Conservation (phyloP, 2,329 filamentous ascomycete species). For the Pestalotiopsis sp. region DNA sequence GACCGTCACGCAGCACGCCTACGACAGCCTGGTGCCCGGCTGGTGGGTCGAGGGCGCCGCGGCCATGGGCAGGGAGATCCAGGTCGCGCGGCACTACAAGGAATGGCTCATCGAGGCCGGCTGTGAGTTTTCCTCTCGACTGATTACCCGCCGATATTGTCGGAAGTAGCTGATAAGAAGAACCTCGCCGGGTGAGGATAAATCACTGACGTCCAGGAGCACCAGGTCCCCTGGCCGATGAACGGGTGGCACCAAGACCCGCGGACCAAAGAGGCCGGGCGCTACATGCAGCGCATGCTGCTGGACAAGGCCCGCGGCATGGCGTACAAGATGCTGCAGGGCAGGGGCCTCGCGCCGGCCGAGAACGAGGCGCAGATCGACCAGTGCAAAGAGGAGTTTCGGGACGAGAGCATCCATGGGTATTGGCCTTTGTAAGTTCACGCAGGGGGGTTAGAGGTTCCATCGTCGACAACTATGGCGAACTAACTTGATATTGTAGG, state of each 20-base stretch:
- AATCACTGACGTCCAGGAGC: not conserved
- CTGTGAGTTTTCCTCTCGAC: not conserved
- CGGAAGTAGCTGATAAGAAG: not conserved
- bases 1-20: not conserved
- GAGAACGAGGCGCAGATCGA: constrained; percentile 76
- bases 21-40: not conserved
- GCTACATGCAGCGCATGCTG: not conserved
- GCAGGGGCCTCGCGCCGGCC: constrained; percentile 70
- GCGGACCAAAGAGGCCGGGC: not conserved
- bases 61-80: not conserved
- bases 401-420: not conserved
- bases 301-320: constrained; percentile 49
- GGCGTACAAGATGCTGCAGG: constrained; percentile 72
- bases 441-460: not conserved
- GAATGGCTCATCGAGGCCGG: not conserved
- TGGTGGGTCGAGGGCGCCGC: constrained; percentile 1
- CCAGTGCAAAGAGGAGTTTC: constrained; percentile 46
- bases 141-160: not conserved
- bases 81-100: not conserved
- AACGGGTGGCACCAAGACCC: not conserved
- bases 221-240: not conserved
- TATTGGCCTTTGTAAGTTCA: not conserved
- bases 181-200: not conserved
- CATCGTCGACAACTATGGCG: not conserved
- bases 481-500: constrained; percentile 14